Conservation (phyloP, 306 rosid species). For the Sindora glabra region DNA sequence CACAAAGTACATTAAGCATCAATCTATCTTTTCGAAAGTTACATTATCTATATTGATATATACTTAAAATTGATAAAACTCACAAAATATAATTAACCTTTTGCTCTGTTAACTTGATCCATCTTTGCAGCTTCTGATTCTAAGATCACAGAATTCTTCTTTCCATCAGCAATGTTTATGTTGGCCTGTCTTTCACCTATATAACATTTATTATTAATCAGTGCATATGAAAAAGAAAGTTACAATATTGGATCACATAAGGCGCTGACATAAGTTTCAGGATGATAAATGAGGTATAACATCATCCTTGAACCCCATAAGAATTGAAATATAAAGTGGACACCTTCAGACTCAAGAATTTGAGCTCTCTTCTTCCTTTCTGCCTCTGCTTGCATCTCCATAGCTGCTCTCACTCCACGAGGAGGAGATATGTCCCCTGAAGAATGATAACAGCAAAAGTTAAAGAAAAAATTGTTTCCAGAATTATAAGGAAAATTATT, state of each 20-base stretch:
- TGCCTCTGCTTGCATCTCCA: slow-evolving; percentile 99
- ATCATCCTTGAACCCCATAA: too few relatives aligned
- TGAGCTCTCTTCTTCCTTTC: slow-evolving; percentile 96
- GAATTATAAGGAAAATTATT: neutral
- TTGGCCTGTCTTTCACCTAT: slow-evolving; percentile 92
- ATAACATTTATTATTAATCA: slow-evolving; percentile 13
- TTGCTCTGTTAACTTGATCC: slow-evolving; percentile 84
- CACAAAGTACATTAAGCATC: too few relatives aligned
- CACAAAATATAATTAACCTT: slow-evolving; percentile 29
- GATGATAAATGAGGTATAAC: neutral
- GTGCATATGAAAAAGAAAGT: slow-evolving; percentile 10
- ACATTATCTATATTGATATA: neutral
- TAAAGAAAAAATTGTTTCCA: neutral
- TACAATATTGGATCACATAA: neutral
- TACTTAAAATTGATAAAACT: neutral
- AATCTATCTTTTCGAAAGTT: too few relatives aligned
- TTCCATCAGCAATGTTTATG: slow-evolving; percentile 91
- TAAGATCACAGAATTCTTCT: slow-evolving; percentile 72
- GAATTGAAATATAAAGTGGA: slow-evolving; percentile 9
- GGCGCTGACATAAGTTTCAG: slow-evolving; percentile 5
- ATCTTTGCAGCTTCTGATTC: slow-evolving; percentile 87
- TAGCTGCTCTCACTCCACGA: slow-evolving; percentile 85
- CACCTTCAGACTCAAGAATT: slow-evolving; percentile 96
- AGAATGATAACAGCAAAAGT: slow-evolving; percentile 16
- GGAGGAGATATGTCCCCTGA: slow-evolving; percentile 98